phyloP scores from a whole-genome alignment of 1,284 basidiomycete genomes.

The Heterobasidion occidentale region DNA sequence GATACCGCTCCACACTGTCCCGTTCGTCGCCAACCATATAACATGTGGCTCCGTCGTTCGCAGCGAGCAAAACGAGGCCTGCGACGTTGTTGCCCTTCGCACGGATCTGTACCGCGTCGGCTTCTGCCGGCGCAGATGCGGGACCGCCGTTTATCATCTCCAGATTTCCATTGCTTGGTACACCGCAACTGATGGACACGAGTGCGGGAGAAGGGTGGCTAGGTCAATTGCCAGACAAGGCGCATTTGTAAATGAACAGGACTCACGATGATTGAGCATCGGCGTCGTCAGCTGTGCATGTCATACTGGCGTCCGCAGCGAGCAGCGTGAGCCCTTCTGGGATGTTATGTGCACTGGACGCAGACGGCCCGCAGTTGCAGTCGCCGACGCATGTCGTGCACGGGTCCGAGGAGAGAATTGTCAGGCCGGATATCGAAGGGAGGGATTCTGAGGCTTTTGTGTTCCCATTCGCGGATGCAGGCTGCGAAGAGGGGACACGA shows the following conservation, averaged over 20 bases:
- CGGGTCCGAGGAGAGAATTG: constrained; percentile 10
- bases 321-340: background rate
- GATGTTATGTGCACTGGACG: background rate
- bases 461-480: background rate
- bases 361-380: background rate
- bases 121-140: background rate
- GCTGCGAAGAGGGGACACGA: background rate
- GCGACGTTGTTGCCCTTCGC: background rate
- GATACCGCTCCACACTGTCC: constrained; percentile 31
- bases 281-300: background rate
- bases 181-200: background rate
- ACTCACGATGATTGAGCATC: background rate
- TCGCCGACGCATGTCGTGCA: constrained; percentile 10
- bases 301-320: background rate
- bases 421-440: constrained; percentile 3
- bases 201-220: background rate
- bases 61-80: background rate
- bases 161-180: background rate
- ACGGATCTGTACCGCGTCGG: background rate
- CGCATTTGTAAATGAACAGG: background rate
- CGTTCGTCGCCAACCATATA: background rate
- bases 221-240: background rate
- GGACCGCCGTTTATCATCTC: background rate
- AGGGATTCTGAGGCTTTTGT: background rate
- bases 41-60: background rate